Evolutionary conservation across 2,329 filamentous ascomycete genomes (phyloP).

Genomic region (Penicillium sumatraense): DNA sequence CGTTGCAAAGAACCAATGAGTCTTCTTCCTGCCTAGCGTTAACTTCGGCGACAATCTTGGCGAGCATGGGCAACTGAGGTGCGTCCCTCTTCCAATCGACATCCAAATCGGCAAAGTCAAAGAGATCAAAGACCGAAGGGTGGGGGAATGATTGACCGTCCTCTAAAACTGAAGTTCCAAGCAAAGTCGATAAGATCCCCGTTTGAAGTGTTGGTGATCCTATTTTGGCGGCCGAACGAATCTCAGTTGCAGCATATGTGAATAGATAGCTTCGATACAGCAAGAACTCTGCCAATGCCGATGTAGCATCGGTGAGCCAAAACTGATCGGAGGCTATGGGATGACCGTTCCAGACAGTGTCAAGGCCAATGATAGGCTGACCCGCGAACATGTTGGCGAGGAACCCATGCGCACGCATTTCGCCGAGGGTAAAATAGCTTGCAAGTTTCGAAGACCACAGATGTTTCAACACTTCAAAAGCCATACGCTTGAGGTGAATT

Average conservation of each 20-base stretch:
- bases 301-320: conserved; percentile 68
- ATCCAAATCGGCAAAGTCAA: conserved; percentile 81
- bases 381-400: conserved; percentile 76
- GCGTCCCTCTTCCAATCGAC: conserved; percentile 53
- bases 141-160: conserved; percentile 70
- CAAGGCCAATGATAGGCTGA: conserved; percentile 71
- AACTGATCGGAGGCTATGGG: conserved; percentile 67
- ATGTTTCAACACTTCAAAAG: conserved; percentile 74
- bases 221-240: conserved; percentile 75
- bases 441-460: conserved; percentile 86
- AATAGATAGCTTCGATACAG: conserved; percentile 75
- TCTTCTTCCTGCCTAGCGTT: conserved; percentile 66
- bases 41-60: conserved; percentile 68
- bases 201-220: conserved; percentile 72
- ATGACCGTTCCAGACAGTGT: conserved; percentile 74
- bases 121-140: conserved; percentile 84
- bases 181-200: conserved; percentile 69
- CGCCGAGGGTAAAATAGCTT: conserved; percentile 71
- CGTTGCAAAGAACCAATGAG: conserved; percentile 62
- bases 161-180: conserved; percentile 70
- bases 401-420: conserved; percentile 79
- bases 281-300: conserved; percentile 77
- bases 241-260: conserved; percentile 83
- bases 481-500: conserved; percentile 69
- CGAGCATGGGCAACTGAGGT: conserved; percentile 64